Evolutionary conservation across 306 rosid species (phyloP).

Genomic region (Senna siamea): DNA sequence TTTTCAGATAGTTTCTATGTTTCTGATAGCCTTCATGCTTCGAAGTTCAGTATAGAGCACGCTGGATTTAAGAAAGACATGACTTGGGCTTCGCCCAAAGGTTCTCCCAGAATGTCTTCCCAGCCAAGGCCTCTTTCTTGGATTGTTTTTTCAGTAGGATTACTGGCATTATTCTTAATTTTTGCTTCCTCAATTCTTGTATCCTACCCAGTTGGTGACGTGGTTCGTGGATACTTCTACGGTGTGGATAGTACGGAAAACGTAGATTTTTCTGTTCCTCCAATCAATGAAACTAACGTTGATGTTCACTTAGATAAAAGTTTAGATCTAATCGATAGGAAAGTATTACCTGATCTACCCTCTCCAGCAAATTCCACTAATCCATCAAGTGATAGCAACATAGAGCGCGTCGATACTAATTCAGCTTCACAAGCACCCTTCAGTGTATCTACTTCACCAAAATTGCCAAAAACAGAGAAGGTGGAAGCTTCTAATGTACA

Average conservation of each 20-base stretch:
- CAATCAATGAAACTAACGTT: conserved; percentile 33
- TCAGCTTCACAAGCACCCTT: conserved; percentile 29
- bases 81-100: conserved; percentile 68
- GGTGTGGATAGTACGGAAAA: conserved; percentile 56
- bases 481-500: conserved; percentile 29
- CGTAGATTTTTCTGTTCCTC: conserved; percentile 40
- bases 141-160: conserved; percentile 74
- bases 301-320: conserved; percentile 36
- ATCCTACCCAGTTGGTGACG: conserved; percentile 67
- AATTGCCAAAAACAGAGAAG: conserved; percentile 33
- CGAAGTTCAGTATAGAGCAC: conserved; percentile 36
- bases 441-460: conserved; percentile 19
- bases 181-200: conserved; percentile 73
- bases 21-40: conserved; percentile 32
- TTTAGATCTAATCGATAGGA: conserved; percentile 47
- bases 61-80: conserved; percentile 54
- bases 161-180: conserved; percentile 67
- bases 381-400: conserved; percentile 24
- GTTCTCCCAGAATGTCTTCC: conserved; percentile 58
- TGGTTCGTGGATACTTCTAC: conserved; percentile 69
- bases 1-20: not conserved
- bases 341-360: conserved; percentile 36
- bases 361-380: conserved; percentile 27
- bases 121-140: conserved; percentile 68
- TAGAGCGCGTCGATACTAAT: conserved; percentile 13